Percentiles rank a stretch among this genome's conserved stretches.
These are phyloP conservation scores for Eucalyptus microcorys DNA, from an alignment of 345 rosid species.

Conservation along the genomic window DNA sequence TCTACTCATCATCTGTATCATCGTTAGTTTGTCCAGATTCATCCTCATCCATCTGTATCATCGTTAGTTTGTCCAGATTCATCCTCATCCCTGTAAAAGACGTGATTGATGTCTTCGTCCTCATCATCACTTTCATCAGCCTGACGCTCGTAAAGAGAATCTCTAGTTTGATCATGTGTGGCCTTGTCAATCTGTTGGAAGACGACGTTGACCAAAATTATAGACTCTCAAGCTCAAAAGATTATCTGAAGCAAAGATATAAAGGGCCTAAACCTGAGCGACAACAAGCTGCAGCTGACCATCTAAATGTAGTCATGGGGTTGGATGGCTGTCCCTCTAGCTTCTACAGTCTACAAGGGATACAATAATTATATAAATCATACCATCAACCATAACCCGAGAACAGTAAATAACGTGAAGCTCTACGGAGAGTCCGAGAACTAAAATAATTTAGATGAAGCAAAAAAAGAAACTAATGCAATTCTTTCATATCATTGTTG, in stretches of 20 bases:
- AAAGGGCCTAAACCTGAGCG: slow-evolving; percentile 44
- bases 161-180: slow-evolving; percentile 14
- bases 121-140: slow-evolving; percentile 42
- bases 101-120: slow-evolving; percentile 41
- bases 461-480: not conserved
- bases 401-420: not conserved
- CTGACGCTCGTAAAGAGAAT: slow-evolving; percentile 6
- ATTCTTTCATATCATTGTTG: not conserved
- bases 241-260: not conserved
- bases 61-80: too few relatives aligned
- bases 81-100: slow-evolving; percentile 40
- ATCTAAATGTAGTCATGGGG: slow-evolving; percentile 46
- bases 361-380: not conserved
- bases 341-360: slow-evolving; percentile 33
- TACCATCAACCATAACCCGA: not conserved
- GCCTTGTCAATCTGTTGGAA: slow-evolving; percentile 58
- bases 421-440: not conserved
- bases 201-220: not conserved
- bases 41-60: too few relatives aligned
- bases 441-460: not conserved
- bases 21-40: slow-evolving; percentile 72
- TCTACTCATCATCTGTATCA: slow-evolving; percentile 7
- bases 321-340: slow-evolving; percentile 47
- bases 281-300: slow-evolving; percentile 81
- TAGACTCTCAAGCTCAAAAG: not conserved